Evolutionary conservation across 2,329 filamentous ascomycete genomes (phyloP), one percentile per base, ranked within the genome.

Genomic region (Hysterium pulicare): DNA sequence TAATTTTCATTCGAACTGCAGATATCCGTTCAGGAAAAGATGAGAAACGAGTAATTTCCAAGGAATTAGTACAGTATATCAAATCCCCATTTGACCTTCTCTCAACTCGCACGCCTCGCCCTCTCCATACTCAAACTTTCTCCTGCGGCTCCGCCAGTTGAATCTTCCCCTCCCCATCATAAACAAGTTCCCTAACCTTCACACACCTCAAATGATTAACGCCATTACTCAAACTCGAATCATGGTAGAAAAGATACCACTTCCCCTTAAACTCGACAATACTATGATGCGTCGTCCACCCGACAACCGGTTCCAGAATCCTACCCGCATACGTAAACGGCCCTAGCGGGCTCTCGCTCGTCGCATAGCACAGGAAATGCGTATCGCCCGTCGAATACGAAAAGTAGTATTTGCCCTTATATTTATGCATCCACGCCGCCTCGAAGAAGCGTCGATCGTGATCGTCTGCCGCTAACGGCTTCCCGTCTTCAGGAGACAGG

Each of bases 281-380:
- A 3, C 82, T 86, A 63, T 90, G 86, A 67, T 90, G 86, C 41
- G 86, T 90, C 33, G 86, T 90, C 86, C 86, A 90, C 1, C 86
- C 86, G 20, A 86, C 64, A 4, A 90, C 86, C 0, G 86, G 86
- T 71, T 89, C 84, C 37, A 90, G 63, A 41, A 90, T 84, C 35
- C 79, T 70, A 0, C 86, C 86, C 0, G 73, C 76, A 48, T 88
- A 90, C 1, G 79, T 85, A 54, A 90, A 90, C 0, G 86, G 86
- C 0, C 86, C 86, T 9, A 80, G 67, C 0, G 86, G 86, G 44
- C 67, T 81, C 4, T 78, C 71, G 0, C 82, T 78, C 2, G 76
- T 79, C 1, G 83, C 86, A 59, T 87, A 90, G 49, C 74, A 83
- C 23, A 90, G 71, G 63, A 75, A 87, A 64, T 90, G 86, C 23